These are phyloP conservation scores for Sicyos edulis DNA, from an alignment of 306 rosid species.

Conservation along the genomic window DNA sequence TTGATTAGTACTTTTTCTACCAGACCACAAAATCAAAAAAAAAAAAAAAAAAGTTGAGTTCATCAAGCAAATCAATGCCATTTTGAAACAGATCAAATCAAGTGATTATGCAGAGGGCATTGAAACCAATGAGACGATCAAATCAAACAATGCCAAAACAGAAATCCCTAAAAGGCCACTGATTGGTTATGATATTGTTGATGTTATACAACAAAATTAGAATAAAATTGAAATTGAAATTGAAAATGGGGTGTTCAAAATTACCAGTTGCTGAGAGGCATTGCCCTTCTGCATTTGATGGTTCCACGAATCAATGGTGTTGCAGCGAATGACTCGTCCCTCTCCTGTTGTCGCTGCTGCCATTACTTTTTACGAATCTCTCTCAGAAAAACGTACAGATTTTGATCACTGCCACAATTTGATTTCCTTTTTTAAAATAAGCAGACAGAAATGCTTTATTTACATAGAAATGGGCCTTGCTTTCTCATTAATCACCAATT, in stretches of 20 bases:
- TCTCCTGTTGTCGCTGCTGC: neutral
- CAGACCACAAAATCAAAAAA: conserved; percentile 6
- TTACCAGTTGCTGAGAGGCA: conserved; percentile 42
- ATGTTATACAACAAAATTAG: neutral
- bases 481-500: conserved; percentile 25
- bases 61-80: neutral
- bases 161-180: neutral
- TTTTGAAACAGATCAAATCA: neutral
- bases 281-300: conserved; percentile 47
- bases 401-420: neutral
- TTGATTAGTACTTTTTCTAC: conserved; percentile 14
- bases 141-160: neutral
- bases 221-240: too few species aligned
- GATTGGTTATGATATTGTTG: too few species aligned
- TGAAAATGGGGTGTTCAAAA: neutral
- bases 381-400: neutral
- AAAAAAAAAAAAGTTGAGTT: neutral
- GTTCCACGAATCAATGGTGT: conserved; percentile 50
- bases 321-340: conserved; percentile 52
- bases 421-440: conserved; percentile 22
- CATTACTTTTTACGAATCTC: neutral
- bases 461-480: conserved; percentile 11
- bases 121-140: neutral
- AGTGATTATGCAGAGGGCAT: too few species aligned
- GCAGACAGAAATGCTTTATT: neutral